Evolutionary conservation across 2,329 filamentous ascomycete genomes (phyloP), one percentile per base, ranked within the genome.

Genomic region (Fusarium setosum): DNA sequence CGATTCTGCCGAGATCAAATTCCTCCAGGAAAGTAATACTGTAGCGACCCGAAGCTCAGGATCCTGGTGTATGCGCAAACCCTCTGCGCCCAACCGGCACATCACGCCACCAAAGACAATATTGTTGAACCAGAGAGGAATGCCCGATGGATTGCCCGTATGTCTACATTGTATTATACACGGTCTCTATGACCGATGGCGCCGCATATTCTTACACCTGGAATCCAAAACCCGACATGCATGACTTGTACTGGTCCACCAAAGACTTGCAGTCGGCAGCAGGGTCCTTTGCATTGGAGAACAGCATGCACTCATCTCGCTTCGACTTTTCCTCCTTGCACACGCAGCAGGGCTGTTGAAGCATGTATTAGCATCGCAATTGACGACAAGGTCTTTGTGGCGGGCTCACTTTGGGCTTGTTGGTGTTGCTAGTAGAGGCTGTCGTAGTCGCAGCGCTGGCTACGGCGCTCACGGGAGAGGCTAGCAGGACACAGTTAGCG

Each of bases 271-370:
- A 99, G 73, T 96, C 94, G 74, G 88, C 86, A 72, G 92, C 87
- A 35, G 96, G 93, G 75, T 97, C 91, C 74, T 90, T 86, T 62
- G 92, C 86, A 65, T 88, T 94, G 56, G 93, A 97, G 83, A 98
- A 97, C 56, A 99, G 92, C 95, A 99, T 98, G 85, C 96, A 99
- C 81, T 99, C 94, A 82, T 99, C 96, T 66, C 96, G 93, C 71
- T 87, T 87, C 35, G 92, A 85, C 80, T 99, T 99, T 80, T 99
- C 94, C 41, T 96, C 89, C 77, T 94, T 97, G 88, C 96, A 99
- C 26, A 98, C 96, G 77, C 96, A 98, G 87, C 96, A 98, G 40
- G 95, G 95, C 93, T 97, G 74, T 60, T 2, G n/a, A 6, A 5
- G 10, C 5, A 2, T 18, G 12, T 34, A 50, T 69, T 23, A 67